phyloP scores from a whole-genome alignment of 768 basidiomycete genomes.

The Filobasidium wieringae region DNA sequence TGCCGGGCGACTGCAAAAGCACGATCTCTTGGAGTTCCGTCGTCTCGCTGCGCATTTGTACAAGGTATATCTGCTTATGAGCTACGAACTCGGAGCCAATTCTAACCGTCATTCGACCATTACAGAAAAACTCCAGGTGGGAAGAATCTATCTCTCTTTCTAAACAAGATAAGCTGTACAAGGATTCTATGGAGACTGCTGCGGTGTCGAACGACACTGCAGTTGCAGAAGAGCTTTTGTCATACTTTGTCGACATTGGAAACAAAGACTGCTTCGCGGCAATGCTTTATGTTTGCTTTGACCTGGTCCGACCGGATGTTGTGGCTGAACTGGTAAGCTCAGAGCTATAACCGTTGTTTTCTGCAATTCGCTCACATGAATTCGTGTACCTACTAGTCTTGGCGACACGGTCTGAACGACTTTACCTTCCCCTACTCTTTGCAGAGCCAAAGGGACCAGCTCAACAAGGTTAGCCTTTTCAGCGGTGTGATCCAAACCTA shows the following conservation, averaged over 20 bases:
- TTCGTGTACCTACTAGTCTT: conserved; percentile 48
- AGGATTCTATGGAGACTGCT: conserved; percentile 88
- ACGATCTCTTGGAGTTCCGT: conserved; percentile 88
- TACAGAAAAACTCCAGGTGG: conserved; percentile 92
- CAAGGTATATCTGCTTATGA: conserved; percentile 49
- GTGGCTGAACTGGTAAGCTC: conserved; percentile 62
- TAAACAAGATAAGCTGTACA: conserved; percentile 94
- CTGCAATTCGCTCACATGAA: background rate
- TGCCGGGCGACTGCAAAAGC: conserved; percentile 72
- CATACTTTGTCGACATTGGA: conserved; percentile 95
- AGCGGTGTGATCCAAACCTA: background rate
- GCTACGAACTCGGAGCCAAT: background rate
- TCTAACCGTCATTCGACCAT: background rate
- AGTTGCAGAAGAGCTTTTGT: conserved; percentile 84
- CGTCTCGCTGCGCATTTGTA: conserved; percentile 88
- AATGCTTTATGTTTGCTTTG: conserved; percentile 81
- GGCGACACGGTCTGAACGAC: conserved; percentile 91
- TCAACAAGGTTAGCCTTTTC: conserved; percentile 20
- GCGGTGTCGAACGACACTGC: conserved; percentile 72
- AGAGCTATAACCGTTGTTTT: background rate
- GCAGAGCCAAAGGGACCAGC: conserved; percentile 58
- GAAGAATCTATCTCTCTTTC: conserved; percentile 90
- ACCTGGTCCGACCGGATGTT: conserved; percentile 81
- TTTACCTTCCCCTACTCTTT: conserved; percentile 96
- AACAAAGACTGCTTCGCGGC: conserved; percentile 97